phyloP scores from a whole-genome alignment of 1,139 yeast genomes.

The Lodderomyces theae region DNA sequence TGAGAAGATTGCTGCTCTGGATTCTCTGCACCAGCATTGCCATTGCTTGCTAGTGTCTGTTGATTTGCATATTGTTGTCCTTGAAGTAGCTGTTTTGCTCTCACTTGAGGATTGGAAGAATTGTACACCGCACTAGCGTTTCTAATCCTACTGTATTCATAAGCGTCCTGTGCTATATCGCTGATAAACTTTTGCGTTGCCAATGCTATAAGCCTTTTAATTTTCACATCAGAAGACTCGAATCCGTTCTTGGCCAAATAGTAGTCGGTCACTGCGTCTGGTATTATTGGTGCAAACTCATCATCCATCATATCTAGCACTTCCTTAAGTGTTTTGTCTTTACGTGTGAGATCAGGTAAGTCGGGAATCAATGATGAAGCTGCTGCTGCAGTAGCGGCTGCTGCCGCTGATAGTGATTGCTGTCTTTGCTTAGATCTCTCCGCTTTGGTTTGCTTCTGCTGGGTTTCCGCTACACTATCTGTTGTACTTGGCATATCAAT shows the following conservation, averaged over 20 bases:
- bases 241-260: constrained; percentile 88
- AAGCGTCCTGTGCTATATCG: constrained; percentile 95
- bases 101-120: constrained; percentile 79
- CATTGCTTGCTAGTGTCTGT: constrained; percentile 39
- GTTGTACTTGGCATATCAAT: constrained; percentile 3
- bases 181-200: constrained; percentile 95
- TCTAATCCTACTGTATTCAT: constrained; percentile 88
- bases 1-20: constrained; percentile 28
- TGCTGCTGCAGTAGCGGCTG: constrained; percentile 12
- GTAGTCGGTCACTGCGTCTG: constrained; percentile 97
- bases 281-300: constrained; percentile 92
- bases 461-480: constrained; percentile 4
- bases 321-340: constrained; percentile 85
- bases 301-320: constrained; percentile 82
- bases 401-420: constrained; percentile 12
- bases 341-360: constrained; percentile 70
- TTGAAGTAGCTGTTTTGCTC: constrained; percentile 76
- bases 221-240: constrained; percentile 72
- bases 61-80: constrained; percentile 58
- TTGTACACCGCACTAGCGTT: constrained; percentile 80
- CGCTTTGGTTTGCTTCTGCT: constrained; percentile 11
- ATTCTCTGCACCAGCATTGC: constrained; percentile 39
- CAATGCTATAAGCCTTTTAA: constrained; percentile 81
- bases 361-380: constrained; percentile 36
- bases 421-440: constrained; percentile 13